Percentiles rank a stretch among this genome's conserved stretches.
Evolutionary conservation across 345 rosid species (phyloP).

Genomic region (Cardamine occulta): DNA sequence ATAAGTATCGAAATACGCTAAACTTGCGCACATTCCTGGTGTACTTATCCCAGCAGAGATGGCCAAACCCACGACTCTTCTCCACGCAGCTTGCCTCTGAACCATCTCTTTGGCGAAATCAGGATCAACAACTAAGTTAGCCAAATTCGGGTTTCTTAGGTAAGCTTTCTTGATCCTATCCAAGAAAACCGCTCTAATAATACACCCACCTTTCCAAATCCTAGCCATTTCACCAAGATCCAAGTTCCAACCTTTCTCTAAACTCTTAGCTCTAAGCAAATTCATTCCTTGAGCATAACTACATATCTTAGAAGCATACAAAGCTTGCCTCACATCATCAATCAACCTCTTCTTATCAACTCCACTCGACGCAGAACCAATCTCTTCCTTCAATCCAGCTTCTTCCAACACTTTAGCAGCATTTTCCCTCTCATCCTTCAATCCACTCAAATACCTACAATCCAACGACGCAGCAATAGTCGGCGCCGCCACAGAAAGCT

Average conservation of each 20-base stretch:
- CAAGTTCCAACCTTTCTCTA: constrained; percentile 79
- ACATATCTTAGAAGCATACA: constrained; percentile 88
- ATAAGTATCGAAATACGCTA: constrained; percentile 86
- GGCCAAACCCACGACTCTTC: constrained; percentile 88
- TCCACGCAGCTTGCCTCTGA: constrained; percentile 95
- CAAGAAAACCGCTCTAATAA: constrained; percentile 87
- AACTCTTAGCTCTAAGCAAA: constrained; percentile 86
- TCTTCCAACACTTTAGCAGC: constrained; percentile 64
- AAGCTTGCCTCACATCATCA: constrained; percentile 90
- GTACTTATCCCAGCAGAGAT: constrained; percentile 89
- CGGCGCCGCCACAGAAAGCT: constrained; percentile 92
- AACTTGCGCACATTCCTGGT: constrained; percentile 94
- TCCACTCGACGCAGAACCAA: constrained; percentile 45
- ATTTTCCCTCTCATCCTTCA: constrained; percentile 83
- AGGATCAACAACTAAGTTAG: constrained; percentile 83
- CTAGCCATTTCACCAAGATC: constrained; percentile 87
- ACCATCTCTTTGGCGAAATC: constrained; percentile 95
- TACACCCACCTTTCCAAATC: constrained; percentile 99
- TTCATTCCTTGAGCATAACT: constrained; percentile 99
- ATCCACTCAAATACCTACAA: constrained; percentile 88
- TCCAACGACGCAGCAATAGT: constrained; percentile 93
- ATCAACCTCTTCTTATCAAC: constrained; percentile 79
- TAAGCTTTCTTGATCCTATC: constrained; percentile 96
- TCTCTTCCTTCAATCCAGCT: constrained; percentile 80
- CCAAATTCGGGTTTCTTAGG: constrained; percentile 77